A percentile compares a stretch with the other conserved stretches of the same genome.
These are phyloP conservation scores for Polyrhizophydium stewartii DNA, from an alignment of 371 early-diverging fungal species.

Conservation along the genomic window DNA sequence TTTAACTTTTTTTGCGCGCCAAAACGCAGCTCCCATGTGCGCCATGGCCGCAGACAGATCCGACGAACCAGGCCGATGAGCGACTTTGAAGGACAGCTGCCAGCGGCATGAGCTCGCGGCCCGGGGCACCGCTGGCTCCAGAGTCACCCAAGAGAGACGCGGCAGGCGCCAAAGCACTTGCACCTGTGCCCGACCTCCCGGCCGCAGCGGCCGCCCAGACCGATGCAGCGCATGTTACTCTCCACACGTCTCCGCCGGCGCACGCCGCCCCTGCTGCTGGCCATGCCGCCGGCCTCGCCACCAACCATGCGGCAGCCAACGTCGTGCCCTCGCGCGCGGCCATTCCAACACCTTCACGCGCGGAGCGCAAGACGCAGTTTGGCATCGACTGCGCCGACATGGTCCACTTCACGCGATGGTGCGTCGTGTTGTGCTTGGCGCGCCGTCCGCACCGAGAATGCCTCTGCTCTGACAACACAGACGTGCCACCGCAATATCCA, in stretches of 20 bases:
- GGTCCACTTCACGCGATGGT: conserved; percentile 47
- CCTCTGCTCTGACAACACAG: neutral
- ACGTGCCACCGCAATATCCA: too few relatives aligned
- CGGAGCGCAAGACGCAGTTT: conserved; percentile 28
- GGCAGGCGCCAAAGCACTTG: neutral
- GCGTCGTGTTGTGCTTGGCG: neutral
- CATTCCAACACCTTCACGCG: too few relatives aligned
- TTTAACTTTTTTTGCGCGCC: too few relatives aligned
- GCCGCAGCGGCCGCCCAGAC: neutral
- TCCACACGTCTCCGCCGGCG: conserved; percentile 82
- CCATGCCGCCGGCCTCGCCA: too few relatives aligned
- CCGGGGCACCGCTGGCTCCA: neutral
- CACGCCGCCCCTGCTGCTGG: too few relatives aligned
- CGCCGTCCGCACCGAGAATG: neutral
- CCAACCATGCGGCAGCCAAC: too few relatives aligned
- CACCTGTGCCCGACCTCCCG: neutral
- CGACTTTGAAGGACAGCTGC: neutral
- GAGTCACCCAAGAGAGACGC: conserved; percentile 25
- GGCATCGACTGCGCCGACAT: conserved; percentile 47
- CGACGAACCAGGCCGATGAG: neutral
- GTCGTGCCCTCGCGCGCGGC: too few relatives aligned
- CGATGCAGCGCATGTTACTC: conserved; percentile 61
- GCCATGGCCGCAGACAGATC: too few relatives aligned
- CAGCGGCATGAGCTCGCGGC: too few relatives aligned
- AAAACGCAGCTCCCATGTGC: too few relatives aligned